A percentile compares a stretch with the other conserved stretches of the same genome.
These are phyloP conservation scores for Boletus albobrunnescens DNA, from an alignment of 1,284 basidiomycete genomes.

Conservation along the genomic window DNA sequence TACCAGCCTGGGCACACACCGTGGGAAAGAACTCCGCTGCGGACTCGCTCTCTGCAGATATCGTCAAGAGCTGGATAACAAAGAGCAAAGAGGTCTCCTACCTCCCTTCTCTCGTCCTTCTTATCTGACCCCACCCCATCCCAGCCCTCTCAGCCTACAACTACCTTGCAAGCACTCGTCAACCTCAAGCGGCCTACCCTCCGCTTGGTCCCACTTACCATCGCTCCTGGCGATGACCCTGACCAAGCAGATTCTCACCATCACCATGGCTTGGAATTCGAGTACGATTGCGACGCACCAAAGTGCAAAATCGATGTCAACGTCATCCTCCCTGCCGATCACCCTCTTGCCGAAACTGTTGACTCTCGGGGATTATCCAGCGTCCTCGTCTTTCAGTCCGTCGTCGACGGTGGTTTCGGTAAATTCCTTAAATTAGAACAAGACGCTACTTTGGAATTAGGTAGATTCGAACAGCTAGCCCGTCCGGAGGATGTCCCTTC, in stretches of 20 bases:
- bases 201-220: slow-evolving; percentile 61
- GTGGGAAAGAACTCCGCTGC: slow-evolving; percentile 28
- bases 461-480: slow-evolving; percentile 48
- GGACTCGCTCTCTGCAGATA: slow-evolving; percentile 29
- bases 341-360: slow-evolving; percentile 43
- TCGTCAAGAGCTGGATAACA: slow-evolving; percentile 77
- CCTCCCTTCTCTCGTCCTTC: neutral
- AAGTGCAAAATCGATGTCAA: slow-evolving; percentile 75
- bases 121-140: slow-evolving; percentile 6
- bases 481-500: slow-evolving; percentile 12
- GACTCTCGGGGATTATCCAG: slow-evolving; percentile 45
- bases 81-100: slow-evolving; percentile 75
- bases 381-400: slow-evolving; percentile 66
- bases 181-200: slow-evolving; percentile 85
- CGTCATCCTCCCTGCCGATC: slow-evolving; percentile 61
- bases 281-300: slow-evolving; percentile 84
- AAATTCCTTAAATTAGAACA: slow-evolving; percentile 68
- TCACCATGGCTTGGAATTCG: slow-evolving; percentile 78
- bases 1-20: slow-evolving; percentile 44
- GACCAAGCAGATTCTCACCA: slow-evolving; percentile 46
- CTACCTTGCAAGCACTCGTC: slow-evolving; percentile 85
- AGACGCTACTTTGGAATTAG: slow-evolving; percentile 70
- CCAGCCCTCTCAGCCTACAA: slow-evolving; percentile 76
- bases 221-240: slow-evolving; percentile 42
- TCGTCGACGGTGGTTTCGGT: slow-evolving; percentile 78